A percentile compares a stretch with the other conserved stretches of the same genome.
Conservation (phyloP, 2,329 filamentous ascomycete species). For the Shiraia bambusicola region DNA sequence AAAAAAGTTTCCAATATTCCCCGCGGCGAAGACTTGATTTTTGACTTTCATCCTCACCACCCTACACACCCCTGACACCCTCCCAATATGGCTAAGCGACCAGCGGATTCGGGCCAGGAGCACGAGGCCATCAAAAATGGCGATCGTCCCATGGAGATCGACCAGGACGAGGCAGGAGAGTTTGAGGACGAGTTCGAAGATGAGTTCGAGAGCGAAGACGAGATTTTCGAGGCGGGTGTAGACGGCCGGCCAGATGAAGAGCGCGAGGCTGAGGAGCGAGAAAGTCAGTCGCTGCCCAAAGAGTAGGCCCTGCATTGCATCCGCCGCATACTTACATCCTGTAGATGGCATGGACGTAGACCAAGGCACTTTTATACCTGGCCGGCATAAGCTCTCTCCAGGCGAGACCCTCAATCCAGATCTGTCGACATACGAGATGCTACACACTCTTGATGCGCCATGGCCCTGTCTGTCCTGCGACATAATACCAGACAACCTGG, state of each 20-base stretch:
- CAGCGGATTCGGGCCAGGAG: conserved; percentile 55
- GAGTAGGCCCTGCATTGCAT: conserved; percentile 14
- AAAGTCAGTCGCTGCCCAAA: conserved; percentile 49
- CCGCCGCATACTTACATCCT: conserved; percentile 2
- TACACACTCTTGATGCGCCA: conserved; percentile 88
- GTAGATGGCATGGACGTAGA: conserved; percentile 86
- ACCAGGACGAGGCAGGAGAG: conserved; percentile 58
- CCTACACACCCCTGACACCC: background rate
- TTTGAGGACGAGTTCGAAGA: conserved; percentile 97
- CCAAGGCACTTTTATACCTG: conserved; percentile 92
- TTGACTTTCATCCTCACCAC: conserved; percentile 4
- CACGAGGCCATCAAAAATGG: conserved; percentile 61
- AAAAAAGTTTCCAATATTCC: conserved; percentile 4
- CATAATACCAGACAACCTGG: conserved; percentile 80
- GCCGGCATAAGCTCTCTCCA: conserved; percentile 84
- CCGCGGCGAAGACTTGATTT: conserved; percentile 2
- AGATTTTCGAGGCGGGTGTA: conserved; percentile 91
- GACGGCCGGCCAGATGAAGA: conserved; percentile 91
- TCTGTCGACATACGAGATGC: conserved; percentile 94
- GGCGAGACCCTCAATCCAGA: conserved; percentile 91
- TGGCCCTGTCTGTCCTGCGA: conserved; percentile 99
- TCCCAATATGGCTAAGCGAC: conserved; percentile 60
- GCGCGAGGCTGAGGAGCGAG: conserved; percentile 83
- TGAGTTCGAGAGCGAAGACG: conserved; percentile 87
- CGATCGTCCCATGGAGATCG: conserved; percentile 57